These are phyloP conservation scores for Fomitopsis pinicola DNA, from an alignment of 1,284 basidiomycete species.

Conservation along the genomic window DNA sequence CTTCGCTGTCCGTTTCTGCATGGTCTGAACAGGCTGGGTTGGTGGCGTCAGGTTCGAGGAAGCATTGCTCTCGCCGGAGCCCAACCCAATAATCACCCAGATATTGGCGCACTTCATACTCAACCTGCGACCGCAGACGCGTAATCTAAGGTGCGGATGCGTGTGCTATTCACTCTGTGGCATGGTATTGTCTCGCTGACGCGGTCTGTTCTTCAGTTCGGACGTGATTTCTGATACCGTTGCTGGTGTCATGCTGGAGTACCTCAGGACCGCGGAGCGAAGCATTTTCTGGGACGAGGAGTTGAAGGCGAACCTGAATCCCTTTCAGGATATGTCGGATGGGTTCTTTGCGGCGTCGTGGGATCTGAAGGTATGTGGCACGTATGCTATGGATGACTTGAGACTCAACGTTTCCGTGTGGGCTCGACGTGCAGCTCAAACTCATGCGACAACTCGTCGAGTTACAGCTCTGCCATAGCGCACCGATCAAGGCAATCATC, in stretches of 20 bases:
- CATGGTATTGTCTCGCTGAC: constrained; percentile 29
- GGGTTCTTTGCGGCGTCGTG: constrained; percentile 72
- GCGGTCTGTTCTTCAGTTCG: constrained; percentile 43
- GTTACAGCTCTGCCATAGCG: constrained; percentile 64
- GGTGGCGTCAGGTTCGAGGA: constrained; percentile 59
- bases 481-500: constrained; percentile 63
- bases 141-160: constrained; percentile 73
- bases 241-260: constrained; percentile 60
- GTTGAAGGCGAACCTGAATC: constrained; percentile 60
- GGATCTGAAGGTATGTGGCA: constrained; percentile 66
- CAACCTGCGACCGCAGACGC: constrained; percentile 77
- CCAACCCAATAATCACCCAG: constrained; percentile 64
- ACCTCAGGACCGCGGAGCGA: constrained; percentile 65
- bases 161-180: constrained; percentile 22
- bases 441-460: constrained; percentile 77
- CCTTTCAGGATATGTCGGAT: constrained; percentile 55
- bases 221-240: constrained; percentile 75
- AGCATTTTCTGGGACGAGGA: constrained; percentile 76
- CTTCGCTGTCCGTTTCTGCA: background rate
- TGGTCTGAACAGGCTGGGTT: constrained; percentile 4
- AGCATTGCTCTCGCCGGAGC: constrained; percentile 63
- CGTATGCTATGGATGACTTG: constrained; percentile 12
- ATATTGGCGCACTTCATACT: constrained; percentile 70
- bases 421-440: constrained; percentile 49
- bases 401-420: constrained; percentile 5